Evolutionary conservation across 1,139 yeast species (phyloP).

Genomic region (Saccharomyces hybrid): DNA sequence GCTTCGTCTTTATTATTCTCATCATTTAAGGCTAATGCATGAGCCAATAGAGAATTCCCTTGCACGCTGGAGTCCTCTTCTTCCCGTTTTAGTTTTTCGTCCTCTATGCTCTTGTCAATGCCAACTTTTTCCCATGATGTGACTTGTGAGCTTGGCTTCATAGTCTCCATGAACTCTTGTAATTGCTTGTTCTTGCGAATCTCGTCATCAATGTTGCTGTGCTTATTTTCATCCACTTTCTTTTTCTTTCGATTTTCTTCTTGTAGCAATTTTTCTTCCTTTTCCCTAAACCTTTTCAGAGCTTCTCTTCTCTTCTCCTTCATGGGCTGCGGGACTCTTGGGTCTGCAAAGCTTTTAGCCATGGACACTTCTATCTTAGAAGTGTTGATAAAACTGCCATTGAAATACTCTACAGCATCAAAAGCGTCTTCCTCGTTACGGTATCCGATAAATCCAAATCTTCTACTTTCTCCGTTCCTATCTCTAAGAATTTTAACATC

Average conservation of each 20-base stretch:
- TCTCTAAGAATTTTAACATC: constrained; percentile 82
- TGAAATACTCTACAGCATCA: constrained; percentile 66
- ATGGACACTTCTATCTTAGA: constrained; percentile 67
- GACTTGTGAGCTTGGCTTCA: constrained; percentile 56
- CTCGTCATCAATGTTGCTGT: constrained; percentile 44
- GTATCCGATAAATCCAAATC: constrained; percentile 91
- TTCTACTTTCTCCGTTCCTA: constrained; percentile 76
- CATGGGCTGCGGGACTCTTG: constrained; percentile 66
- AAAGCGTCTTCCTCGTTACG: constrained; percentile 65
- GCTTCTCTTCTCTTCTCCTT: constrained; percentile 55
- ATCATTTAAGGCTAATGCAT: constrained; percentile 33
- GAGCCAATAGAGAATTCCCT: constrained; percentile 33
- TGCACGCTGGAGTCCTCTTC: constrained; percentile 13
- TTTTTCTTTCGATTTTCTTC: constrained; percentile 34
- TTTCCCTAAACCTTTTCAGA: constrained; percentile 43
- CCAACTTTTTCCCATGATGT: constrained; percentile 34
- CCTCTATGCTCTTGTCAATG: constrained; percentile 34
- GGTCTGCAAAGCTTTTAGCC: constrained; percentile 83
- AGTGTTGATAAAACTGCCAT: constrained; percentile 76
- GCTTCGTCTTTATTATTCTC: constrained; percentile 19
- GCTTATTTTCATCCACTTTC: constrained; percentile 20
- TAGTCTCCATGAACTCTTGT: constrained; percentile 72
- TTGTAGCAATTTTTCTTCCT: constrained; percentile 44
- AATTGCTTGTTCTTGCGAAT: constrained; percentile 60
- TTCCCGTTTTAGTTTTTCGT: constrained; percentile 12